Conservation (phyloP, 768 basidiomycete species). For the Auricularia sp. region DNA sequence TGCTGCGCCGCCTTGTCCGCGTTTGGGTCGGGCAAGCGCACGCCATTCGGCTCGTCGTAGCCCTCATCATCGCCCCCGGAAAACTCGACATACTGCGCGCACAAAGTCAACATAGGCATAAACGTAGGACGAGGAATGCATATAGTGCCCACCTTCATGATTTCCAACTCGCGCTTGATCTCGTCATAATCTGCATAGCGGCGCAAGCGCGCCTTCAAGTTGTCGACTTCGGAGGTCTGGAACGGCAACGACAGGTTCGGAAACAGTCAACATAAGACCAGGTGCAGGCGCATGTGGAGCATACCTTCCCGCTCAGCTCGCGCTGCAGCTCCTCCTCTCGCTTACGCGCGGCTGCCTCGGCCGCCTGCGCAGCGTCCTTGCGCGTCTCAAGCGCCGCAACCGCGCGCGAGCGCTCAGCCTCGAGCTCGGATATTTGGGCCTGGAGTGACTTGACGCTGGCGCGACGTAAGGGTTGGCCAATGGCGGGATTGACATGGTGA, state of each 20-base stretch:
- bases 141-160: constrained; percentile 72
- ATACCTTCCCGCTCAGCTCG: constrained; percentile 38
- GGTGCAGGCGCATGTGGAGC: too few relatives aligned
- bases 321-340: constrained; percentile 46
- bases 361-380: constrained; percentile 37
- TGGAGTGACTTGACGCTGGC: constrained; percentile 64
- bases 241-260: too few relatives aligned
- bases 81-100: constrained; percentile 84
- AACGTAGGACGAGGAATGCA: background rate
- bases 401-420: constrained; percentile 63
- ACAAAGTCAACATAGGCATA: background rate
- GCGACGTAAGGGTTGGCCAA: background rate
- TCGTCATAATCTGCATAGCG: constrained; percentile 87
- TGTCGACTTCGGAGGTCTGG: constrained; percentile 46
- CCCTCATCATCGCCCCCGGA: constrained; percentile 73
- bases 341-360: constrained; percentile 40
- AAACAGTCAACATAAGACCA: too few relatives aligned
- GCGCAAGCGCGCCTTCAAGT: constrained; percentile 57
- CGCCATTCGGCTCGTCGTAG: constrained; percentile 30
- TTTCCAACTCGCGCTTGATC: constrained; percentile 94
- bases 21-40: constrained; percentile 82
- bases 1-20: constrained; percentile 61
- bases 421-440: constrained; percentile 61
- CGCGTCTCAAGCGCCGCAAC: constrained; percentile 58
- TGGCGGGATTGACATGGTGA: background rate